These are phyloP conservation scores for Saprolegnia parasitica DNA, from an alignment of 352 stramenopile genomes.

Conservation along the genomic window DNA sequence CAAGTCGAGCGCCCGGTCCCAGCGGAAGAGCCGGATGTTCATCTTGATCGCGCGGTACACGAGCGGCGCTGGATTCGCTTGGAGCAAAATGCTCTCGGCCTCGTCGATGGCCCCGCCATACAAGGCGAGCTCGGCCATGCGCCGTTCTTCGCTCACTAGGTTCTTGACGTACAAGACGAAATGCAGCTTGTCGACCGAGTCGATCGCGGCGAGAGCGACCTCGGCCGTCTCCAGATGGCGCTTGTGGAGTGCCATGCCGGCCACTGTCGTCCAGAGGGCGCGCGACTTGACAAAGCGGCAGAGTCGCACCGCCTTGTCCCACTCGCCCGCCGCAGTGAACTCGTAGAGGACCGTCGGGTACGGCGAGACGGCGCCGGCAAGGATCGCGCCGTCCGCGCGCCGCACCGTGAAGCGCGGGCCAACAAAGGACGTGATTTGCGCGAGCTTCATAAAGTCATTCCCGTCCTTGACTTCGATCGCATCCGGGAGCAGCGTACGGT, in stretches of 20 bases:
- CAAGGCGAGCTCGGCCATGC: constrained; percentile 85
- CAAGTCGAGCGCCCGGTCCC: constrained; percentile 82
- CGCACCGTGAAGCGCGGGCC: constrained; percentile 80
- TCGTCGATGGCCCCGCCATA: constrained; percentile 81
- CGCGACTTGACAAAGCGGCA: constrained; percentile 89
- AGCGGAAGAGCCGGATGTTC: constrained; percentile 88
- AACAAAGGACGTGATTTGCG: constrained; percentile 84
- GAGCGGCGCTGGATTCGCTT: constrained; percentile 80
- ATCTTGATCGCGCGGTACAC: constrained; percentile 93
- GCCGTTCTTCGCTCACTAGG: constrained; percentile 73
- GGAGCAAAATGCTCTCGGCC: constrained; percentile 89
- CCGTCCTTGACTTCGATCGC: constrained; percentile 73
- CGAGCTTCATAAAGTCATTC: constrained; percentile 78
- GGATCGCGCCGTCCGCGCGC: constrained; percentile 77
- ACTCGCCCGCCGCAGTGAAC: constrained; percentile 72
- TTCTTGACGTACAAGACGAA: constrained; percentile 89
- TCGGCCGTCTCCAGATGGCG: constrained; percentile 89
- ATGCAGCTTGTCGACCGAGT: constrained; percentile 91
- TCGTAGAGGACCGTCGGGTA: constrained; percentile 86
- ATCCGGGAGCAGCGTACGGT: constrained; percentile 84
- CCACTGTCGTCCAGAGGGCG: constrained; percentile 86
- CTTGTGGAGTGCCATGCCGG: constrained; percentile 84
- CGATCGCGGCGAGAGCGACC: constrained; percentile 86
- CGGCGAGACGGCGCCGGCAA: constrained; percentile 70
- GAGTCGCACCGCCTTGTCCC: constrained; percentile 88